These are phyloP conservation scores for Jasminum sambac DNA, from an alignment of 257 asterid genomes.

Conservation along the genomic window DNA sequence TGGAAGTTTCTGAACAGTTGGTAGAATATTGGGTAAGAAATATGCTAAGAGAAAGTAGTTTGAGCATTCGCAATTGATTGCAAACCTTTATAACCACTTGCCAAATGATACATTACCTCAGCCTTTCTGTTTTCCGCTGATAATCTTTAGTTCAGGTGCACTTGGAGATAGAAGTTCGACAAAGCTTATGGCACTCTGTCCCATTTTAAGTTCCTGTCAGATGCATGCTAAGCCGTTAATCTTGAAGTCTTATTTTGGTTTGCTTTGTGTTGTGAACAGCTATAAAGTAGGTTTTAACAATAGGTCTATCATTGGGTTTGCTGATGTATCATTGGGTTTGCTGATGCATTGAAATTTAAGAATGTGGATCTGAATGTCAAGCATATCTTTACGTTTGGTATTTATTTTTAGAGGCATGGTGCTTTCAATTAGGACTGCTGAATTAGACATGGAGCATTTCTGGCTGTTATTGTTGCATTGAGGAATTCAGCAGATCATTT, in stretches of 20 bases:
- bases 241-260: neutral
- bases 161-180: neutral
- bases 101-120: too few relatives aligned
- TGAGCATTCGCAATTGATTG: too few relatives aligned
- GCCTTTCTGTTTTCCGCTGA: too few relatives aligned
- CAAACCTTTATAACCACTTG: too few relatives aligned
- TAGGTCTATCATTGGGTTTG: too few relatives aligned
- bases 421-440: constrained; percentile 2
- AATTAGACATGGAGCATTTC: neutral
- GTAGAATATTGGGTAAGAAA: too few relatives aligned
- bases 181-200: neutral
- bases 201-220: neutral
- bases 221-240: neutral
- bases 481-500: constrained; percentile 8
- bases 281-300: neutral
- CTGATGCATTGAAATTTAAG: neutral
- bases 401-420: neutral
- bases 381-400: neutral
- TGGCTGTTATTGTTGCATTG: neutral
- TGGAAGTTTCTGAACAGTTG: too few relatives aligned
- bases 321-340: neutral
- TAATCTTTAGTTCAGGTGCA: neutral
- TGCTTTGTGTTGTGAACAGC: neutral
- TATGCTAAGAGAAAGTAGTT: too few relatives aligned
- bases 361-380: neutral